Evolutionary conservation across 2,329 filamentous ascomycete genomes (phyloP).

Genomic region (Neofusicoccum sp.): DNA sequence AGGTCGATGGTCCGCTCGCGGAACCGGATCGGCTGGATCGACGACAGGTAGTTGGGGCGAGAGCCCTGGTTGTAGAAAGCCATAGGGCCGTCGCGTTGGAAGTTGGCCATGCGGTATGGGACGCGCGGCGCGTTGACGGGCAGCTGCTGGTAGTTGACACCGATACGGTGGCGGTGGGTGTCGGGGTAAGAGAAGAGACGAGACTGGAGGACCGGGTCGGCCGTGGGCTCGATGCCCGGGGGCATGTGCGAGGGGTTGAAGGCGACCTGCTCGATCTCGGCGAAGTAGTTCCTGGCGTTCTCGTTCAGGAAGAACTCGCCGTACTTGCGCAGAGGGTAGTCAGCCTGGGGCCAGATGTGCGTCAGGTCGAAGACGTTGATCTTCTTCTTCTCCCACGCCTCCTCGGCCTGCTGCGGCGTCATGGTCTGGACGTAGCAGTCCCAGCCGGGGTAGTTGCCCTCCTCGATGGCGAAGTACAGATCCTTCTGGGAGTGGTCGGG

Average conservation of each 20-base stretch:
- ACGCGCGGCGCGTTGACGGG: constrained; percentile 56
- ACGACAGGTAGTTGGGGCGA: constrained; percentile 60
- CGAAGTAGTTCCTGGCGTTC: constrained; percentile 63
- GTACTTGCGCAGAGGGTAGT: constrained; percentile 57
- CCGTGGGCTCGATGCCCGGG: constrained; percentile 69
- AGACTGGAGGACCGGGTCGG: constrained; percentile 70
- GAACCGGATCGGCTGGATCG: constrained; percentile 56
- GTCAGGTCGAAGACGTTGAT: constrained; percentile 60
- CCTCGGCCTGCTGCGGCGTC: constrained; percentile 55
- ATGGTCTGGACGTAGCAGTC: constrained; percentile 55
- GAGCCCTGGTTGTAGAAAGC: constrained; percentile 66
- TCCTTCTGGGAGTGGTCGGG: constrained; percentile 59
- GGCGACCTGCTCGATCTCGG: constrained; percentile 70
- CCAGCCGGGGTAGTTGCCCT: constrained; percentile 57
- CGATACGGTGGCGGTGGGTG: constrained; percentile 61
- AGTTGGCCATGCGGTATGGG: constrained; percentile 63
- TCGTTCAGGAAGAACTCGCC: constrained; percentile 57
- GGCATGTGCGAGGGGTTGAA: constrained; percentile 70
- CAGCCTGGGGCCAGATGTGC: constrained; percentile 56
- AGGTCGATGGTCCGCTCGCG: constrained; percentile 49
- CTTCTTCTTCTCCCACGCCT: constrained; percentile 55
- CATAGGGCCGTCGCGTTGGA: constrained; percentile 74
- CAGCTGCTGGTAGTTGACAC: constrained; percentile 62
- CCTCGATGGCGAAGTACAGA: constrained; percentile 55
- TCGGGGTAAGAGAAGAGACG: constrained; percentile 73